Evolutionary conservation across 2,329 filamentous ascomycete species (phyloP), one percentile per base, ranked within the genome.

Genomic region (Chrysoporthe austroafricana): DNA sequence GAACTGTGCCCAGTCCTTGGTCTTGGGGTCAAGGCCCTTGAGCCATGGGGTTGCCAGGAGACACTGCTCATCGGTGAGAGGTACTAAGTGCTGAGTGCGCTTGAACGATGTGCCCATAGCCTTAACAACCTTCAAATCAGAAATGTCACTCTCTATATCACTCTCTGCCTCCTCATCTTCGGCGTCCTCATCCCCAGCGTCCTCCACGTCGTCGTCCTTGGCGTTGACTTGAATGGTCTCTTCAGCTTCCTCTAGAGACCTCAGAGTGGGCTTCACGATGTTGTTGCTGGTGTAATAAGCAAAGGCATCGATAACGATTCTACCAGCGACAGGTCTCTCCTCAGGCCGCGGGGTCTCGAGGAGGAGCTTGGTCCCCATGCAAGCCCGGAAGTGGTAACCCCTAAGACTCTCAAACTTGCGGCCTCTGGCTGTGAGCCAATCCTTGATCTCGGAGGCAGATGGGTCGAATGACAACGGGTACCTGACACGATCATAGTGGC

Each of bases 11-110:
- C 74, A 80, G 4, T 73, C 68, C 71, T 80, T 81, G 13, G 71
- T 69, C 68, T 78, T 79, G 44, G 80, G 71, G 39, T 80, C 77
- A 36, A 79, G 77, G 2, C 76, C 77, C n/a, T 73, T 76, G 21
- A 80, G 64, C 79, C 77, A 80, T 0, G 79, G 79, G 0, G 72
- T 76, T 0, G 77, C 70, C 39, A 80, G 63, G 1, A 81, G 74
- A 13, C 75, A 73, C 58, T 80, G 72, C 6, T 78, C 77, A 5
- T 80, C 77, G 0, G 73, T 77, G 1, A 80, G 72, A 0, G 70
- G 63, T 0, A 69, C 57, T 3, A 78, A 71, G 4, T 73, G 68
- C 65, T 78, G 74, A 3, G n/a, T 64, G 2, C 63, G 26, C 36
- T 59, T 60, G 43, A 67, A 16, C 1, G 67, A 62, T 3, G 39